Evolutionary conservation across 2,329 filamentous ascomycete species (phyloP), one percentile per base, ranked within the genome.

Genomic region (Macrophomina tecta): DNA sequence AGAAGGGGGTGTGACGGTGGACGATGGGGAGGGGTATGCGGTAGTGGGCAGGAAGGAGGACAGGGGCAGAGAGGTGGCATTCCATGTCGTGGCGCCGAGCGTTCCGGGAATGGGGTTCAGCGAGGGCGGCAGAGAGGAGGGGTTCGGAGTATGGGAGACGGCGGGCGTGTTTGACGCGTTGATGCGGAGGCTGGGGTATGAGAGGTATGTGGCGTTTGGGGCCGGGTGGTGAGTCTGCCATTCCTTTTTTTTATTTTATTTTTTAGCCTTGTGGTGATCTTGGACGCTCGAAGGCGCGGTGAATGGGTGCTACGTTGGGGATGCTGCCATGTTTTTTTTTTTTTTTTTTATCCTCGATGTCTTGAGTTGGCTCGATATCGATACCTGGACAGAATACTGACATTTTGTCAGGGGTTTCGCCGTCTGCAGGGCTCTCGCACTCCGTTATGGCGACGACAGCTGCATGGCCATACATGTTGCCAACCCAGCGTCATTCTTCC

Each of bases 21-120:
- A 2, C 52, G 12, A 45, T 5, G 42, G 16, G 23, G 23, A 23
- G 23, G 23, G 23, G 23, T 23, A 23, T n/a, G 42, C 9, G 42
- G 42, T 45, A 14, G 16, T 45, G 42, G 8, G 5, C 3, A 14
- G 7, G 42, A 30, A 14, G 30, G 38, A 9, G 36, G 6, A 1
- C 8, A 32, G 12, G 36, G 14, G 68, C 14, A 18, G 16, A 2
- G 70, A 70, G 8, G 71, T 73, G 68, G 82, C 87, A 0, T 91
- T 91, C 71, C 87, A 91, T 72, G 73, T 91, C n/a, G 83, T 91
- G 23, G 85, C 87, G 23, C 89, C 89, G 1, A 87, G 86, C 51
- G 82, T 91, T 23, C 89, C 89, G 0, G 89, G 89, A 0, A 80
- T 90, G 53, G 89, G 88, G 16, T 91, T 91, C 72, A 90, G 88